Base-by-base conservation (phyloP, 306 rosid genomes). In the Vigna unguiculata region DNA sequence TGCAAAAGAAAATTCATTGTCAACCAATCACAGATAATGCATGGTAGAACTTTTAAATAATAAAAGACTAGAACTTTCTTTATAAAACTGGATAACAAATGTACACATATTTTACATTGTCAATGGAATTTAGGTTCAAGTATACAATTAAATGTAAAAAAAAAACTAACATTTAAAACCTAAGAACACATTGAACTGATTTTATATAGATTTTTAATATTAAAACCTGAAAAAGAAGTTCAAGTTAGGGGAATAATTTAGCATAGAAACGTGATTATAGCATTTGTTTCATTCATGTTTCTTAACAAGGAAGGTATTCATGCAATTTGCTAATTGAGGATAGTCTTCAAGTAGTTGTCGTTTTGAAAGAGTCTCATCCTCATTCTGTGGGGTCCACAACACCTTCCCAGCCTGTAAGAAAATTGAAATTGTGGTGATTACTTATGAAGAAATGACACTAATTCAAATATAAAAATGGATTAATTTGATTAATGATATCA, bases 371-470 rank as follows among this genome's bases (percentile, higher is more conserved):
- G 88, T 88, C 83, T 89, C 97, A 41, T 74, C 81, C 62, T 92
- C 97, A 77, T 90, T 89, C 78, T 90, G 98, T 17, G 98, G 98
- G 20, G 93, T 95, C 98, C 98, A 95, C 67, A 95, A 79, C 75
- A 92, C 98, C 85, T 95, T 95, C 47, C 90, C 97, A 3, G 98
- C 98, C 97, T 92, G 85, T 80, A 83, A 41, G 59, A 52, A 76
- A 25, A 19, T 54, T 60, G 47, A 75, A 51, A 32, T 45, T 10
- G 13, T n/a, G 25, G 20, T 62, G 2, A 72, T 16, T 40, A 69
- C 22, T 60, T 41, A 10, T 10, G 41, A 81, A 24, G 47, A 73
- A 61, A 57, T 60, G 22, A 45, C 52, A 71, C 32, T n/a, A 17
- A 61, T 36, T 3, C 20, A 67, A 45, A n/a, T 4, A 36, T 52